Evolutionary conservation across 768 basidiomycete genomes (phyloP), one percentile per base, ranked within the genome.

Genomic region (Erythrobasidium yunnanense): DNA sequence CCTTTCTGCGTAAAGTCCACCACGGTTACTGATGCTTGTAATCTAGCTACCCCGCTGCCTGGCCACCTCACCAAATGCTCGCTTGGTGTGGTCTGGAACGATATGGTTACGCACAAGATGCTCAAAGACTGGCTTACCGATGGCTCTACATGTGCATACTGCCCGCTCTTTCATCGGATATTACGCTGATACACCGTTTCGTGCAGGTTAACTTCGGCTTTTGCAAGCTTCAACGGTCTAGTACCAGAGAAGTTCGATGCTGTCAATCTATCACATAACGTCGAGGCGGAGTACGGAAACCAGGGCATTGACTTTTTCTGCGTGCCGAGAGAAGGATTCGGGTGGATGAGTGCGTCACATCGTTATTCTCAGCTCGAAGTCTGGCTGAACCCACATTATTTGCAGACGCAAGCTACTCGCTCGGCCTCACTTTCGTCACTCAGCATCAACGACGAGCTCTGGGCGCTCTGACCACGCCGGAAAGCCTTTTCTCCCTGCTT

Each of bases 201-300:
- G 66, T 55, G 13, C 69, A 88, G 87, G 86, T 89, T 90, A 87
- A 91, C 90, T 8, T 87, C 86, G 0, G 88, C 89, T 1, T 88
- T 90, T 70, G 91, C 95, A 57, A 90, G 93, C 75, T 96, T 95
- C 77, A 97, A 96, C 76, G 93, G 93, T 2, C 90, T 95, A 34
- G 91, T 97, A 1, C 92, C 93, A 0, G 93, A 97, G 79, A 97
- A 97, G 83, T 96, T 97, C 75, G 91, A 99, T 73, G 93, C 91
- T 1, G 93, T 99, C 70, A 88, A 85, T 76, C 82, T 95, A 22
- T 93, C 89, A 1, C 91, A 96, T 74, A 81, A 96, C 51, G 92
- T 99, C 4, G 92, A 93, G 73, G 95, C 93, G 49, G 93, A 96
- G 78, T 96, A 96, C 72, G 87, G 90, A 7, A 91, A 91, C 75